These are phyloP conservation scores for Fusarium sp. DNA, from an alignment of 2,329 filamentous ascomycete species.

Conservation along the genomic window DNA sequence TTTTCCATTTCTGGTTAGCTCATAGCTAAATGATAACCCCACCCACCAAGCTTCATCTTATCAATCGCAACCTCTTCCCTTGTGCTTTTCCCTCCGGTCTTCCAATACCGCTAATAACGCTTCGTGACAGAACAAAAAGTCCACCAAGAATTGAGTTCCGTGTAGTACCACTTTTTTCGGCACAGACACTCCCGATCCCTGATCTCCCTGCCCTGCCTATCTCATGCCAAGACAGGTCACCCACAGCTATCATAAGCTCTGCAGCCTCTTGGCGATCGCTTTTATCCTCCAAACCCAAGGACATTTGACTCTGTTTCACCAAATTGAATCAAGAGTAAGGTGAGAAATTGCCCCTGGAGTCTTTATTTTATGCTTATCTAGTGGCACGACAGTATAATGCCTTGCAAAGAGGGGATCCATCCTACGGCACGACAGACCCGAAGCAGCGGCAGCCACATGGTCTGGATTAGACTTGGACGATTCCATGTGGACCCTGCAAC, in stretches of 20 bases:
- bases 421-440: conserved; percentile 43
- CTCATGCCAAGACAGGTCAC: conserved; percentile 43
- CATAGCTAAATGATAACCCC: neutral
- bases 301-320: neutral
- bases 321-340: neutral
- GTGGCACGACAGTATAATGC: neutral
- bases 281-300: conserved; percentile 13
- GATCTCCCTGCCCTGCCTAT: conserved; percentile 13
- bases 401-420: conserved; percentile 29
- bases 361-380: neutral
- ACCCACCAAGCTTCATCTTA: conserved; percentile 42
- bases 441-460: conserved; percentile 29
- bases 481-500: conserved; percentile 29
- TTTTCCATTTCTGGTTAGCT: neutral
- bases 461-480: conserved; percentile 16
- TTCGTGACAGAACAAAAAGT: neutral
- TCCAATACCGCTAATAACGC: conserved; percentile 18
- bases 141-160: conserved; percentile 11
- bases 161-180: conserved; percentile 13
- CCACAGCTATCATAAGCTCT: conserved; percentile 24
- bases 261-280: conserved; percentile 40
- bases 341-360: neutral
- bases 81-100: neutral
- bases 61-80: conserved; percentile 39
- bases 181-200: conserved; percentile 20